Percentiles rank a stretch among this genome's conserved stretches.
These are phyloP conservation scores for Xylaria hypoxylon DNA, from an alignment of 2,329 filamentous ascomycete species.

Conservation along the genomic window DNA sequence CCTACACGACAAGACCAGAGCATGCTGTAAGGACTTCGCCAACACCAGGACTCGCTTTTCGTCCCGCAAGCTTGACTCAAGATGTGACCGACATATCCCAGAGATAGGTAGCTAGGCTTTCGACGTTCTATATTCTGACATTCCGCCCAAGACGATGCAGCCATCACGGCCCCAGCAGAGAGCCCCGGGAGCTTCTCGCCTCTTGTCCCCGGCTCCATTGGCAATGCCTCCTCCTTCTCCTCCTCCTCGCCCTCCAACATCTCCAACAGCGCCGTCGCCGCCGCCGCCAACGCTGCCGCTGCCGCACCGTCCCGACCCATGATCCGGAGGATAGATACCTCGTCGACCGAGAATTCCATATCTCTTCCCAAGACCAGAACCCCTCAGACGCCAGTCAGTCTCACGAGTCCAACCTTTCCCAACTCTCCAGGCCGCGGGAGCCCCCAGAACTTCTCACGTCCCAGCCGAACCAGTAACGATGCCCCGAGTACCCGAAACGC, in stretches of 20 bases:
- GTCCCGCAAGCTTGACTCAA: conserved; percentile 28
- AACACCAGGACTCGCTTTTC: not conserved
- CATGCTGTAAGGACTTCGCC: not conserved
- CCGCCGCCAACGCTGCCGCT: conserved; percentile 47
- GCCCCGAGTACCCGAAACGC: conserved; percentile 54
- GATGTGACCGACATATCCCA: conserved; percentile 42
- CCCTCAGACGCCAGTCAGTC: conserved; percentile 51
- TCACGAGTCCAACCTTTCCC: conserved; percentile 61
- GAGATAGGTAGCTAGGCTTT: conserved; percentile 20
- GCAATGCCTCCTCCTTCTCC: conserved; percentile 28
- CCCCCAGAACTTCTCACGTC: conserved; percentile 70
- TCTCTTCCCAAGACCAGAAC: conserved; percentile 61
- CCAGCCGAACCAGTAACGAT: conserved; percentile 54
- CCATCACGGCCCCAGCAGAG: conserved; percentile 49
- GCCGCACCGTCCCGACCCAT: conserved; percentile 51
- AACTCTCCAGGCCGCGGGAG: conserved; percentile 61
- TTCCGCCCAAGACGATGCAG: conserved; percentile 46
- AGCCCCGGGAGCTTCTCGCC: conserved; percentile 65
- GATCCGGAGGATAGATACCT: conserved; percentile 59
- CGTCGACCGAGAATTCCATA: conserved; percentile 60
- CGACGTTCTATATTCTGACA: conserved; percentile 39
- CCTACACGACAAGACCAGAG: not conserved
- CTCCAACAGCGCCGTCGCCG: conserved; percentile 46
- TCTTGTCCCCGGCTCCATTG: conserved; percentile 46
- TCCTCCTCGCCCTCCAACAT: conserved; percentile 18